Evolutionary conservation across 768 basidiomycete species (phyloP).

Genomic region (Suillus plorans): DNA sequence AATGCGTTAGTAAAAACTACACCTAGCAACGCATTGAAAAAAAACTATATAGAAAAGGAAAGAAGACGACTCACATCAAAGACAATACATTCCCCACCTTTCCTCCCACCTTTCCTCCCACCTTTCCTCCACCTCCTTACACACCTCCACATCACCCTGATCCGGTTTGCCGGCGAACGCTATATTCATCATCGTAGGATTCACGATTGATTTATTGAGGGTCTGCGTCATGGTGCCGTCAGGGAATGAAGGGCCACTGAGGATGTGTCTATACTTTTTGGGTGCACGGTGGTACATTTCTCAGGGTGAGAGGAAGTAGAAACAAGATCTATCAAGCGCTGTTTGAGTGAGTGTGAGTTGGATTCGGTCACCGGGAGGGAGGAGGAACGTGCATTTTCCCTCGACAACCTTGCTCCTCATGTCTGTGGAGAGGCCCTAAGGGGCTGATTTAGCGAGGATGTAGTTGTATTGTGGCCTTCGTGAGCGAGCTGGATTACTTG

Average conservation of each 20-base stretch:
- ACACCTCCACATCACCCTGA: conserved; percentile 40
- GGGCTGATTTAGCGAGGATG: conserved; percentile 32
- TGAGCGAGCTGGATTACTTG: conserved; percentile 25
- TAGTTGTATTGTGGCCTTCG: conserved; percentile 34
- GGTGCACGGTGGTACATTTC: not conserved
- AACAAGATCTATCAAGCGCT: conserved; percentile 36
- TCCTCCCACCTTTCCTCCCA: conserved; percentile 44
- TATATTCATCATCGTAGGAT: conserved; percentile 53
- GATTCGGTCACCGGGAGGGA: too few relatives aligned
- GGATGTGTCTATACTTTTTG: conserved; percentile 10
- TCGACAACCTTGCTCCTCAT: conserved; percentile 29
- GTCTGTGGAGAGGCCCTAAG: conserved; percentile 13
- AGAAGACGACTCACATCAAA: conserved; percentile 39
- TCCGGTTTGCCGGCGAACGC: conserved; percentile 47
- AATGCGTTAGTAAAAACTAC: not conserved
- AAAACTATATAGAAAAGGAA: not conserved
- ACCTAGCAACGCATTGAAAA: too few relatives aligned
- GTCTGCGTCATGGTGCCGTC: conserved; percentile 33
- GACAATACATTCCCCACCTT: conserved; percentile 52
- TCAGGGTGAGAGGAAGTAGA: not conserved
- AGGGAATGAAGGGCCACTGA: conserved; percentile 28
- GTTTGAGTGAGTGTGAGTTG: not conserved
- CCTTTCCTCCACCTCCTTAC: conserved; percentile 39
- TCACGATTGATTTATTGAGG: conserved; percentile 40
- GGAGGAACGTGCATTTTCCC: not conserved